Conservation (phyloP, 768 basidiomycete genomes). For the Tulasnella sp. region DNA sequence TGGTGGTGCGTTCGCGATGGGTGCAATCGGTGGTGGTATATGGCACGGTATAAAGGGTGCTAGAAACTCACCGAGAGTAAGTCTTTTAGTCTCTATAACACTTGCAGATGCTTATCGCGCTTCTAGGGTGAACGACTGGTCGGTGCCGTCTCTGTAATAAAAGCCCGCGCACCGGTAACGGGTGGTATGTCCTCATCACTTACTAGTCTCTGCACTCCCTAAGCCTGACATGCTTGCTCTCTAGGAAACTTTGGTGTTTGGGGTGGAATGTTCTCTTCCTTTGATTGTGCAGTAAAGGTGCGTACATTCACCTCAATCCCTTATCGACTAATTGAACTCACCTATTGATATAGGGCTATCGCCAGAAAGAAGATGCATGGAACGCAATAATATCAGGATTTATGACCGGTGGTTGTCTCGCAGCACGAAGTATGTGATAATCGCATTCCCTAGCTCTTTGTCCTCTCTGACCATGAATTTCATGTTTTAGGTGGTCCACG, state of each 20-base stretch:
- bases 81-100: slow-evolving; percentile 22
- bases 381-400: slow-evolving; percentile 98
- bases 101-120: slow-evolving; percentile 3
- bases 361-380: slow-evolving; percentile 98
- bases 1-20: slow-evolving; percentile 96
- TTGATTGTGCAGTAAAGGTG: slow-evolving; percentile 89
- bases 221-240: neutral
- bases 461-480: slow-evolving; percentile 1
- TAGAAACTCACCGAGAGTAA: slow-evolving; percentile 84
- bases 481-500: slow-evolving; percentile 66
- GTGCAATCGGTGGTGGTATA: slow-evolving; percentile 91
- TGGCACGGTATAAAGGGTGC: slow-evolving; percentile 99
- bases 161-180: slow-evolving; percentile 94
- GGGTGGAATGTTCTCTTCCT: slow-evolving; percentile 98
- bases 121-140: slow-evolving; percentile 81
- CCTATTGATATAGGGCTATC: slow-evolving; percentile 38
- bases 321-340: neutral
- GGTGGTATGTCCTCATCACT: slow-evolving; percentile 36
- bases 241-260: slow-evolving; percentile 79
- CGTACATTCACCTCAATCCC: slow-evolving; percentile 6
- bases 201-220: neutral
- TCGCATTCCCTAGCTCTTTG: neutral
- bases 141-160: slow-evolving; percentile 90
- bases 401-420: slow-evolving; percentile 93
- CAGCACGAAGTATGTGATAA: slow-evolving; percentile 67